These are phyloP conservation scores for Colletotrichum tabaci DNA, from an alignment of 2,329 filamentous ascomycete species.

Conservation along the genomic window DNA sequence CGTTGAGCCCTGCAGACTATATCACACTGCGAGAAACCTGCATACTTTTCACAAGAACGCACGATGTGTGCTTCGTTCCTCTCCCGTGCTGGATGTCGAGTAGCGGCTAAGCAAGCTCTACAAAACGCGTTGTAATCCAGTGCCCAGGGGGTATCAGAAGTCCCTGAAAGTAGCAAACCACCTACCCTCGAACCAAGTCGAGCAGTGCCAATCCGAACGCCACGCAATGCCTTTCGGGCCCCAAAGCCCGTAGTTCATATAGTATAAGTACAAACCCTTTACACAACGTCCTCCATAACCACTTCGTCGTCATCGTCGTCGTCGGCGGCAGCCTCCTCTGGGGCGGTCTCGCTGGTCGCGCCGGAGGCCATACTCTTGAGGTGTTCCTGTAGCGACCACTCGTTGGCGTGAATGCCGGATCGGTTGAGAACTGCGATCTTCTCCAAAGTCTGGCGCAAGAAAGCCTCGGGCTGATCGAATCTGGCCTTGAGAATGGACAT, in stretches of 20 bases:
- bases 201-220: conserved; percentile 29
- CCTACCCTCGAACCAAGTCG: background rate
- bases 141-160: conserved; percentile 32
- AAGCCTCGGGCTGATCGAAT: conserved; percentile 92
- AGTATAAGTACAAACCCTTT: conserved; percentile 12
- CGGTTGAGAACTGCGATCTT: conserved; percentile 87
- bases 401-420: conserved; percentile 86
- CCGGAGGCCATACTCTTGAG: conserved; percentile 41
- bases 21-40: too few relatives aligned
- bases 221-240: conserved; percentile 29
- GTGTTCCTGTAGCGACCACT: conserved; percentile 85
- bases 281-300: conserved; percentile 86
- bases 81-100: conserved; percentile 1
- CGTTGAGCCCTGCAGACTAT: background rate
- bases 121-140: conserved; percentile 8
- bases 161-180: conserved; percentile 17
- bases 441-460: conserved; percentile 87
- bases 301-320: conserved; percentile 74
- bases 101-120: conserved; percentile 16
- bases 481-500: conserved; percentile 44
- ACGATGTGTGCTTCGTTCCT: background rate
- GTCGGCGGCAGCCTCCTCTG: conserved; percentile 71
- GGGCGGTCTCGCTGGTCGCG: conserved; percentile 48
- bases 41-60: background rate
- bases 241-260: background rate